Evolutionary conservation across 352 stramenopile species (phyloP).

Genomic region (Globisporangium splendens): DNA sequence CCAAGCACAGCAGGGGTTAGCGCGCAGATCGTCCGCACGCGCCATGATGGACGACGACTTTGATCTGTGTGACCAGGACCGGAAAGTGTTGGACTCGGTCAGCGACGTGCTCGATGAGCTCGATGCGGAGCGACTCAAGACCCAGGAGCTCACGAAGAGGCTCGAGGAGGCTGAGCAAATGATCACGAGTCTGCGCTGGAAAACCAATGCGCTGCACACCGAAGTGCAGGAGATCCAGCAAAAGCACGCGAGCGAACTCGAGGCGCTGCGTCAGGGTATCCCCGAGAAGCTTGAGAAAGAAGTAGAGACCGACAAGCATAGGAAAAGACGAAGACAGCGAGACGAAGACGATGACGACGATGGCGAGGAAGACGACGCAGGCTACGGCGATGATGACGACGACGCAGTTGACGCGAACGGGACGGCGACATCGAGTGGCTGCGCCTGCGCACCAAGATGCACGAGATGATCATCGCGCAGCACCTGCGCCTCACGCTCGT

Average conservation of each 20-base stretch:
- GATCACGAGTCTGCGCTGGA: conserved; percentile 44
- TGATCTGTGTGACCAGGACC: conserved; percentile 59
- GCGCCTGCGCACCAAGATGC: conserved; percentile 85
- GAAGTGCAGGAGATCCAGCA: conserved; percentile 32
- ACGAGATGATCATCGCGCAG: conserved; percentile 91
- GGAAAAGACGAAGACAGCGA: neutral
- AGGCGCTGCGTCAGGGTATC: conserved; percentile 36
- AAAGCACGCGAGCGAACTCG: conserved; percentile 30
- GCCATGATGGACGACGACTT: conserved; percentile 24
- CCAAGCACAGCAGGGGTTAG: neutral
- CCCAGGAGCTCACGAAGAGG: conserved; percentile 27
- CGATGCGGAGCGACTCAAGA: conserved; percentile 26
- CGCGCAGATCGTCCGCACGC: neutral
- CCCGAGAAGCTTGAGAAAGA: conserved; percentile 35
- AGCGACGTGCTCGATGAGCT: conserved; percentile 55
- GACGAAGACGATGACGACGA: conserved; percentile 3
- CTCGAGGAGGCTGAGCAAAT: conserved; percentile 47
- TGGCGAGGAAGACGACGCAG: conserved; percentile 59
- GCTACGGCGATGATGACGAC: conserved; percentile 51
- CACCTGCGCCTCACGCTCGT: conserved; percentile 87
- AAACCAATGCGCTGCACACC: conserved; percentile 47
- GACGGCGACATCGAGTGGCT: conserved; percentile 86
- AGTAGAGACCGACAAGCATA: conserved; percentile 34
- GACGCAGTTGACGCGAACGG: conserved; percentile 31
- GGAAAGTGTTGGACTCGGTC: conserved; percentile 53